A percentile compares a stretch with the other conserved stretches of the same genome.
Conservation (phyloP, 352 stramenopile species). For the Globisporangium cystogenes region DNA sequence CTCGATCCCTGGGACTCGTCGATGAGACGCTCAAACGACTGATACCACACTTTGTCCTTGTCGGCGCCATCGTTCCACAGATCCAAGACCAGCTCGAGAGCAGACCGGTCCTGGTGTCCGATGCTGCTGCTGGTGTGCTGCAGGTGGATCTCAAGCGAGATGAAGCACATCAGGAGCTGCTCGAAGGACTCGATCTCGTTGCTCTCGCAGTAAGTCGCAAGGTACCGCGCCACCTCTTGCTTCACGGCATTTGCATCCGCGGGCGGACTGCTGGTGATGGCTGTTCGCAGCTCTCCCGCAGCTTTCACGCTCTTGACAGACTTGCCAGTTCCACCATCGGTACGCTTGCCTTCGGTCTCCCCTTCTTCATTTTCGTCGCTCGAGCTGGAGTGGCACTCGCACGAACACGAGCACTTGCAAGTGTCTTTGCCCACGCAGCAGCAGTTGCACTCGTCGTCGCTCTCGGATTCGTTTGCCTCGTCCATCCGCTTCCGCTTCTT, state of each 20-base stretch:
- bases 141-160: conserved; percentile 28
- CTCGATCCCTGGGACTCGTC: not conserved
- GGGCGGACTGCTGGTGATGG: too few species aligned
- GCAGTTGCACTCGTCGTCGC: conserved; percentile 71
- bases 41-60: conserved; percentile 4
- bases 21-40: conserved; percentile 4
- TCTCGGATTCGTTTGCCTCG: conserved; percentile 31
- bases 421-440: conserved; percentile 57
- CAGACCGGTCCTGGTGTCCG: not conserved
- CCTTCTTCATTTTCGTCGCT: conserved; percentile 33
- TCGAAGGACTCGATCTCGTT: conserved; percentile 20
- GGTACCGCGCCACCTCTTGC: conserved; percentile 22
- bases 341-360: not conserved
- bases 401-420: conserved; percentile 52
- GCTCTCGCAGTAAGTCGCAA: conserved; percentile 15
- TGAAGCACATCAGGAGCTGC: conserved; percentile 28
- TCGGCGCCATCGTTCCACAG: conserved; percentile 8
- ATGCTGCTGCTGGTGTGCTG: not conserved
- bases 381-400: conserved; percentile 63
- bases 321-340: not conserved
- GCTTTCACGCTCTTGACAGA: conserved; percentile 2
- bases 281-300: not conserved
- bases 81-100: conserved; percentile 13
- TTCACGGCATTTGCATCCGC: conserved; percentile 23
- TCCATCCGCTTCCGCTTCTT: conserved; percentile 12